Base-by-base conservation (phyloP, 805 yeast genomes). In the Kodamaea restingae region DNA sequence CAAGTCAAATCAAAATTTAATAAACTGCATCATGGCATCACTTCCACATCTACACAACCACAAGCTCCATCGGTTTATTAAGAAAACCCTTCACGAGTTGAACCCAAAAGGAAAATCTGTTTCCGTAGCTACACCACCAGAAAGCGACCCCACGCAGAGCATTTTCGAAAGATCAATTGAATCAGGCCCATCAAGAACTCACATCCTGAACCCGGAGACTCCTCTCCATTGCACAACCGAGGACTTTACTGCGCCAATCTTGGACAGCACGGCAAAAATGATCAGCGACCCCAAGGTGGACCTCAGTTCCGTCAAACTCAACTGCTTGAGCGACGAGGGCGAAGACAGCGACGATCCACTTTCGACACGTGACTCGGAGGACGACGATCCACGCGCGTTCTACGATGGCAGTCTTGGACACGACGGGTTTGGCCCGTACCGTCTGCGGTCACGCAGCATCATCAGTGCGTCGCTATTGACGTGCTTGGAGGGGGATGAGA, bases 251-350 rank as follows among this genome's bases (percentile, higher is more conserved):
- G 55, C 56, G 12, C 67, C 67, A 7, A 56, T 57, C 8, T 44
- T 62, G 32, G 65, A 60, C 43, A 45, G 55, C 29, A 55, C 66
- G 15, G 48, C 65, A 0, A 65, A 61, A 40, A 52, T 60, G 20
- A 39, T 60, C 12, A 44, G 49, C 31, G 50, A 61, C 36, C 65
- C 67, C 9, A 38, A 48, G 5, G 44, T 58, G 4, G 55, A 54
- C 36, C 38, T 50, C 26, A 47, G 54, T 21, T 42, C 50, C 27
- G 61, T 61, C 20, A 49, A 56, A 27, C 36, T 58, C 26, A 52
- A 54, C 20, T 54, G 57, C 26, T 43, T 39, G 43, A 20, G 27
- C 10, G 39, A 29, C 22, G 38, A n/a, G 26, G 41, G 39, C 25
- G 43, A 33, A 4, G 39, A 32, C 28, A 29, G 35, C 26, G 42